Evolutionary conservation across 805 yeast genomes (phyloP).

Genomic region (Sugiyamaella chiloensis): DNA sequence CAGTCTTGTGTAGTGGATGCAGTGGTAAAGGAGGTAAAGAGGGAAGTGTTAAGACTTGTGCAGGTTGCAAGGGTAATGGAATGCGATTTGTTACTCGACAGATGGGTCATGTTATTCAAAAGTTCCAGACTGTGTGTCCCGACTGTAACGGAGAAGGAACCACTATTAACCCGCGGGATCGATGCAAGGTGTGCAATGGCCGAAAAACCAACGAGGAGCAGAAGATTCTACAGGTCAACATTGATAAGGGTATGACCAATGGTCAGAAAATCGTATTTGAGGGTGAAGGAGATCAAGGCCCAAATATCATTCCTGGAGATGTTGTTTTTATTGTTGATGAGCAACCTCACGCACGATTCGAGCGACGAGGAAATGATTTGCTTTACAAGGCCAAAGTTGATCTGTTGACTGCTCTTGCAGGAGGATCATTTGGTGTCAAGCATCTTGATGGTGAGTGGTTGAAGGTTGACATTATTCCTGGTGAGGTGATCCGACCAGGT

Average conservation of each 20-base stretch:
- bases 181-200: slow-evolving; percentile 85
- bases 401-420: slow-evolving; percentile 90
- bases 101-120: slow-evolving; percentile 99
- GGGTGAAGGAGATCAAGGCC: slow-evolving; percentile 98
- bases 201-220: slow-evolving; percentile 83
- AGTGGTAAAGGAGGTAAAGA: slow-evolving; percentile 96
- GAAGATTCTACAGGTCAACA: slow-evolving; percentile 89
- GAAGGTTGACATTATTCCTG: slow-evolving; percentile 78
- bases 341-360: slow-evolving; percentile 77
- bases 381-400: slow-evolving; percentile 83
- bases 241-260: slow-evolving; percentile 95
- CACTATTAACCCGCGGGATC: slow-evolving; percentile 78
- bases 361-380: slow-evolving; percentile 87
- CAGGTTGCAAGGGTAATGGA: slow-evolving; percentile 89
- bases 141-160: slow-evolving; percentile 91
- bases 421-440: slow-evolving; percentile 85
- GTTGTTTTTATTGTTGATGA: slow-evolving; percentile 89
- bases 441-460: slow-evolving; percentile 91
- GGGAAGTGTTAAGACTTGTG: slow-evolving; percentile 83
- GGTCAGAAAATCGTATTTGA: slow-evolving; percentile 87
- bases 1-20: slow-evolving; percentile 82
- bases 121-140: slow-evolving; percentile 93
- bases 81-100: slow-evolving; percentile 88
- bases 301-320: slow-evolving; percentile 93
- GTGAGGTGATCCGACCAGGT: slow-evolving; percentile 90